These are phyloP conservation scores for Botryotinia calthae DNA, from an alignment of 2,329 filamentous ascomycete genomes.

Conservation along the genomic window DNA sequence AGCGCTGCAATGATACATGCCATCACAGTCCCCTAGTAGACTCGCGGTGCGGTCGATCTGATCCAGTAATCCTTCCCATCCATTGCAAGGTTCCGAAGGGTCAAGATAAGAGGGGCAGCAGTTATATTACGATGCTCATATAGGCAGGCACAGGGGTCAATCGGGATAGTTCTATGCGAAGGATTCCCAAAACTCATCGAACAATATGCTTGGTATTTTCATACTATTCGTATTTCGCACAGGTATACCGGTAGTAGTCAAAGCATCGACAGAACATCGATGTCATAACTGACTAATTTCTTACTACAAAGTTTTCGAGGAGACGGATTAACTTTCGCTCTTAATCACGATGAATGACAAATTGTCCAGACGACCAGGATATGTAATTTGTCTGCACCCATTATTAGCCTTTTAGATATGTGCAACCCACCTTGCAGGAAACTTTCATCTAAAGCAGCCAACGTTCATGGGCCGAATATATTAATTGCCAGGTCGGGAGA, in stretches of 20 bases:
- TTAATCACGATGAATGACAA: neutral
- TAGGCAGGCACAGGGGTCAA: constrained; percentile 13
- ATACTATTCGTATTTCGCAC: neutral
- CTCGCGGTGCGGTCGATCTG: constrained; percentile 15
- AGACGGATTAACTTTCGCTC: neutral
- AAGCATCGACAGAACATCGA: neutral
- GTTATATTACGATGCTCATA: constrained; percentile 34
- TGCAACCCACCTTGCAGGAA: neutral
- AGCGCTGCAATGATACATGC: constrained; percentile 21
- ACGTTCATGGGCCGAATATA: constrained; percentile 16
- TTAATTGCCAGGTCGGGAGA: constrained; percentile 10
- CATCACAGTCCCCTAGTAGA: constrained; percentile 2
- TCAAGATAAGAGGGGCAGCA: constrained; percentile 26
- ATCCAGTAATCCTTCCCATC: neutral
- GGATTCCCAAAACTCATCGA: neutral
- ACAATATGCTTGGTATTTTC: neutral
- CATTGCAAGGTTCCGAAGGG: neutral
- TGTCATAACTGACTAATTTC: neutral
- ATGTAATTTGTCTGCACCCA: neutral
- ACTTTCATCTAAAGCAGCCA: neutral
- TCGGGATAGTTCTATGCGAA: neutral
- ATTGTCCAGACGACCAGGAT: neutral
- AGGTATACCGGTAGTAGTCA: neutral
- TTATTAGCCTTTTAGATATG: neutral
- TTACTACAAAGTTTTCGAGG: neutral